Evolutionary conservation across 208 protist genomes (phyloP), one percentile per base, ranked within the genome.

Genomic region (Angomonas deanei): DNA sequence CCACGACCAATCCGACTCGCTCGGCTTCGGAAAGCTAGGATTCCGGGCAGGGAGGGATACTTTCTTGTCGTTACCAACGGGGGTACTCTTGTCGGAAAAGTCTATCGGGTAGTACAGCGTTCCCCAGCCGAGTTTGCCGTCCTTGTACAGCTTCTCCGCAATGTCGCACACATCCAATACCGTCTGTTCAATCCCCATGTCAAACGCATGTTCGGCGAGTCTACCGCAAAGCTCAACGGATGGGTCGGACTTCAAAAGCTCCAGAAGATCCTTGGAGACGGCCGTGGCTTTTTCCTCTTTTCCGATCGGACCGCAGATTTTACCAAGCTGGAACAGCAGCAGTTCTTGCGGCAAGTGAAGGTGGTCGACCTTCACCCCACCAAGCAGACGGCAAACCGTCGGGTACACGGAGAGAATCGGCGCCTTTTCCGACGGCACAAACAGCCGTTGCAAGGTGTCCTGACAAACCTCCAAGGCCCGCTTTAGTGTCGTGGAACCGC

Each of bases 141-240:
- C 32, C 26, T 63, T 49, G 70, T 96, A 96, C 28, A 95, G 72
- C 13, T 59, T 60, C 33, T 89, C 80, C 0, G 82, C 89, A 21
- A 91, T 62, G 38, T 80, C 70, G 61, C 81, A 91, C n/a, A 86
- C 64, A 48, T 84, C 82, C 32, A 93, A 52, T 21, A 78, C 80
- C n/a, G 79, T 54, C 26, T 75, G 71, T 32, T 96, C 89, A 27
- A 84, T 69, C 3, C 66, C 49, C 47, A 92, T 66, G 38, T 80
- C 78, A 23, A 75, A 58, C 30, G 86, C 86, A 21, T 76, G 53
- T 0, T 66, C 33, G 15, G 80, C 82, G 10, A 96, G 66, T 36
- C 79, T 80, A 3, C 79, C 84, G 64, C 89, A 96, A 6, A 96
- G 75, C 42, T 90, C 75, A 19, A 96, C 82, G 10, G 80, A 74